phyloP scores from a whole-genome alignment of 176 grass and related monocot species.

The Rhynchospora pubera region DNA sequence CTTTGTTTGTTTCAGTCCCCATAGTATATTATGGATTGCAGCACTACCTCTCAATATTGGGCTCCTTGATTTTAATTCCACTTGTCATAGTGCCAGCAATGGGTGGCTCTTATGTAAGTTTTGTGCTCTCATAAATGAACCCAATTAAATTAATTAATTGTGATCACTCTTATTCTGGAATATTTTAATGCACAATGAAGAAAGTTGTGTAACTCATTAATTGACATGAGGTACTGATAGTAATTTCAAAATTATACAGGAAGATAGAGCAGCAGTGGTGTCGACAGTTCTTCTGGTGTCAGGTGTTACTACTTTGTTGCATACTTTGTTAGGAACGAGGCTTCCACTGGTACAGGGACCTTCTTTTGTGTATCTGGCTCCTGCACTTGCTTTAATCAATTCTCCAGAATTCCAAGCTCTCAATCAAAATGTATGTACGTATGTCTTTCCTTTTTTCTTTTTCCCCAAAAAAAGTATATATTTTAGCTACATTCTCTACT shows the following conservation, averaged over 20 bases:
- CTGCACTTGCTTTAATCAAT: conserved; percentile 70
- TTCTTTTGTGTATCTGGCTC: conserved; percentile 94
- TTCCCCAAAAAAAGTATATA: neutral
- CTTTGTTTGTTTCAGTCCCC: conserved; percentile 47
- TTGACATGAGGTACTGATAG: neutral
- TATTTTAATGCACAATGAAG: neutral
- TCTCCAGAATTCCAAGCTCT: conserved; percentile 85
- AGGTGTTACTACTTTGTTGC: conserved; percentile 66
- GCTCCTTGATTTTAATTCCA: conserved; percentile 86
- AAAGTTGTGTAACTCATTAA: neutral
- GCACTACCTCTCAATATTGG: conserved; percentile 93
- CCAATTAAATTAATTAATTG: neutral
- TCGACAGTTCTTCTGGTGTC: conserved; percentile 83
- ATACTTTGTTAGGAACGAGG: conserved; percentile 82
- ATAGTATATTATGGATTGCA: conserved; percentile 63
- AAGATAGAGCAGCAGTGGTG: conserved; percentile 77
- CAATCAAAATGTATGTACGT: conserved; percentile 74
- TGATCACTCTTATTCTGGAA: neutral
- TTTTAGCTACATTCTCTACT: neutral
- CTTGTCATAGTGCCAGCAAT: conserved; percentile 87
- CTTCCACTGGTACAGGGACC: conserved; percentile 85
- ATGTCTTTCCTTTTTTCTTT: neutral
- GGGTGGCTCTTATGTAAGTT: conserved; percentile 76
- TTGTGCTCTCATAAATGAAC: neutral
- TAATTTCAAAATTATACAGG: conserved; percentile 29